Conservation (phyloP, 441 rosid species). For the Biscutella auriculata region DNA sequence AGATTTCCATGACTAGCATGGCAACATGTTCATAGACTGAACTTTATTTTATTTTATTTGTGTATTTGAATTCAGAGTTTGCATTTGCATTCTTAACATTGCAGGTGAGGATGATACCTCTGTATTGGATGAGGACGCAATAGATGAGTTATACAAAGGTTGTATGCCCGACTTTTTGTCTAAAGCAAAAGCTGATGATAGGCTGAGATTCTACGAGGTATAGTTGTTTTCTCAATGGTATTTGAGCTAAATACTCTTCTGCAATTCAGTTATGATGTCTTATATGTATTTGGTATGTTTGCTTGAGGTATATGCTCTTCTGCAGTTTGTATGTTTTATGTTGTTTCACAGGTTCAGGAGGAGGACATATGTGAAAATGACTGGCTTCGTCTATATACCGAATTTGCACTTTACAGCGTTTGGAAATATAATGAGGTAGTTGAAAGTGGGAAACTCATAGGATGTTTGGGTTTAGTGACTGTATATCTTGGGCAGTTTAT, state of each 20-base stretch:
- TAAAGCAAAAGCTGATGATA: neutral
- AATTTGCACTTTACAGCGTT: neutral
- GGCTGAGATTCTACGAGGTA: neutral
- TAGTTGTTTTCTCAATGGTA: neutral
- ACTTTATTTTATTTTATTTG: too few relatives aligned
- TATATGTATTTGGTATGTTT: too few relatives aligned
- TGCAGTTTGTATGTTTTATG: neutral
- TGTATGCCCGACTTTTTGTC: neutral
- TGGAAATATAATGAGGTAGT: neutral
- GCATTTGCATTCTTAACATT: neutral
- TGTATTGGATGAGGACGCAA: neutral
- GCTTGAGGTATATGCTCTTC: neutral
- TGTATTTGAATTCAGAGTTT: too few relatives aligned
- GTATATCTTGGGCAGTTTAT: neutral
- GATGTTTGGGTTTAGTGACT: neutral
- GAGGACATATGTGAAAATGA: neutral
- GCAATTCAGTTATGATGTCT: too few relatives aligned
- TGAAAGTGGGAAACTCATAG: neutral
- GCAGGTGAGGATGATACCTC: neutral
- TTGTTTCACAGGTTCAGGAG: neutral
- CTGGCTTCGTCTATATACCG: neutral
- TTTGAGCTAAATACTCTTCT: too few relatives aligned
- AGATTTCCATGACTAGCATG: too few relatives aligned
- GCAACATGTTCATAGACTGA: too few relatives aligned
- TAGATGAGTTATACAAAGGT: neutral